phyloP scores from a whole-genome alignment of 768 basidiomycete genomes.

The Lentinula guzmanii region DNA sequence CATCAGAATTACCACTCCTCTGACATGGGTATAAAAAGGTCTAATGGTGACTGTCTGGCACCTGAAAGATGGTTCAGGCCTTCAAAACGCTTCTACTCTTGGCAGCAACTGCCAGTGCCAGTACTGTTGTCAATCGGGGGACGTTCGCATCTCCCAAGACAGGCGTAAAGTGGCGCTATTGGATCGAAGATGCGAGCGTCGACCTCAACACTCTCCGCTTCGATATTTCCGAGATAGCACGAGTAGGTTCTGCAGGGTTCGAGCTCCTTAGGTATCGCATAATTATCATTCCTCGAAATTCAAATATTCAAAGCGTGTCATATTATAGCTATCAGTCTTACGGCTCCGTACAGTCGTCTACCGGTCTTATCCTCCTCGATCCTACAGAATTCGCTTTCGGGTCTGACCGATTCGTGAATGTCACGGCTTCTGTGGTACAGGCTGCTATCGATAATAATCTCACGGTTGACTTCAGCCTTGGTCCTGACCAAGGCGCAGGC shows the following conservation, averaged over 20 bases:
- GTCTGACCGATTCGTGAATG: constrained; percentile 10
- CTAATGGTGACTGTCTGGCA: not conserved
- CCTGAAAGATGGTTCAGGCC: not conserved
- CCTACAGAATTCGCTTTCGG: constrained; percentile 13
- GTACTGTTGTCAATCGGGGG: not conserved
- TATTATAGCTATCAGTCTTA: constrained; percentile 2
- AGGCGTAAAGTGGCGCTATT: constrained; percentile 8
- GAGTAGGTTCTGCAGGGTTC: constrained; percentile 10
- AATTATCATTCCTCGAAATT: no score
- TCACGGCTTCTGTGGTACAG: constrained; percentile 6
- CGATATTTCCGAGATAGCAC: constrained; percentile 9
- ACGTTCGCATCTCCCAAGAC: not conserved
- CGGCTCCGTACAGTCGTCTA: not conserved
- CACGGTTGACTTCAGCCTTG: constrained; percentile 12
- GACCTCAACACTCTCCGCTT: constrained; percentile 6
- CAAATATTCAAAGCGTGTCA: not conserved
- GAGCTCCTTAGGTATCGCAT: constrained; percentile 8
- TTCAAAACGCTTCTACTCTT: not conserved
- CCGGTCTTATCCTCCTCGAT: constrained; percentile 9
- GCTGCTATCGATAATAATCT: constrained; percentile 11
- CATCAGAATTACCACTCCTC: not conserved
- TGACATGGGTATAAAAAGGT: not conserved
- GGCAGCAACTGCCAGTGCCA: not conserved
- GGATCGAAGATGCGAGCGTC: constrained; percentile 11
- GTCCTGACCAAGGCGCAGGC: constrained; percentile 12